A percentile compares a stretch with the other conserved stretches of the same genome.
Conservation (phyloP, 495 filamentous ascomycete genomes). For the Xylaria longipes region DNA sequence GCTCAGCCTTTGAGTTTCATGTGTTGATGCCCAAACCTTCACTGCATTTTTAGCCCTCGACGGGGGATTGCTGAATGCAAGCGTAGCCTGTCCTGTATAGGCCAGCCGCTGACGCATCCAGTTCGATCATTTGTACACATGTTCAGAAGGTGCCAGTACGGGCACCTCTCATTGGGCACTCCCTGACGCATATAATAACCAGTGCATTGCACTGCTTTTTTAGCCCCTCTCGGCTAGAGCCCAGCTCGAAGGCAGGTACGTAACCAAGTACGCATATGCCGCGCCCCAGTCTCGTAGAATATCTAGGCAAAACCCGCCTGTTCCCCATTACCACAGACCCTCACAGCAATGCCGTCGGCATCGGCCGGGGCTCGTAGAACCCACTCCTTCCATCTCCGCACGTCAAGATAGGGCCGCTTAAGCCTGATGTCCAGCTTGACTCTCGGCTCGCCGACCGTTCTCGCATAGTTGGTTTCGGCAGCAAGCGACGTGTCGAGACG, state of each 20-base stretch:
- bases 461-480: neutral
- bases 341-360: neutral
- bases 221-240: neutral
- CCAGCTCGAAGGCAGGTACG: neutral
- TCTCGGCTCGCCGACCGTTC: neutral
- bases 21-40: neutral
- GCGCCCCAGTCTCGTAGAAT: neutral
- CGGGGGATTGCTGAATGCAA: neutral
- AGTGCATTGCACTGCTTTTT: neutral
- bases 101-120: neutral
- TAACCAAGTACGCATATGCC: neutral
- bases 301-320: neutral
- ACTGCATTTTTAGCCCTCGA: neutral
- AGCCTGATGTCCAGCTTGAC: conserved; percentile 9
- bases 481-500: conserved; percentile 7
- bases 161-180: neutral
- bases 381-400: conserved; percentile 25
- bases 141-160: neutral
- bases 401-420: conserved; percentile 11
- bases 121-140: neutral
- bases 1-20: neutral
- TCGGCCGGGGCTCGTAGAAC: conserved; percentile 13
- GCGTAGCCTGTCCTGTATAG: neutral
- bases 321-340: neutral
- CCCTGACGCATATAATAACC: too few relatives aligned